Conservation (phyloP, 164 flowering plant species). For the Chloranthus sessilifolius region DNA sequence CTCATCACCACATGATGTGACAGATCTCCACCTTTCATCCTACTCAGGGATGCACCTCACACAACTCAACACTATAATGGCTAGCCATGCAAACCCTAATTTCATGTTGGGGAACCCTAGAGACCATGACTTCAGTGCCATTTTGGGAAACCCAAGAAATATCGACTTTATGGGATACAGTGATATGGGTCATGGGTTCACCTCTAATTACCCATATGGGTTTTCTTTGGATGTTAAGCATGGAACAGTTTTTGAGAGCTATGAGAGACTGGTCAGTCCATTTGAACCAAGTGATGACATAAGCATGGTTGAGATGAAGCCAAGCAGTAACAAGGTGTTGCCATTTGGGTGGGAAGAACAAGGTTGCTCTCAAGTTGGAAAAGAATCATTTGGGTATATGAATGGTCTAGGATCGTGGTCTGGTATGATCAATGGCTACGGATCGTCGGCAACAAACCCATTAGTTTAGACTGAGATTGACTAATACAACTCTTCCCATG, state of each 20-base stretch:
- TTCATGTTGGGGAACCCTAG: slow-evolving; percentile 28
- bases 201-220: slow-evolving; percentile 22
- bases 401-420: slow-evolving; percentile 45
- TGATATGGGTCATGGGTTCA: slow-evolving; percentile 23
- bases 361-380: slow-evolving; percentile 36
- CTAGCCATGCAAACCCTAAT: slow-evolving; percentile 12
- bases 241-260: slow-evolving; percentile 9
- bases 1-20: slow-evolving; percentile 13
- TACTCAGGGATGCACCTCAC: slow-evolving; percentile 36
- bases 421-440: slow-evolving; percentile 37
- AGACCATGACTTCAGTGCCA: slow-evolving; percentile 34
- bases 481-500: too few relatives aligned
- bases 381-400: slow-evolving; percentile 34
- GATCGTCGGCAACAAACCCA: slow-evolving; percentile 46
- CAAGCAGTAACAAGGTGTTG: slow-evolving; percentile 44
- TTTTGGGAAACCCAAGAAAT: slow-evolving; percentile 28
- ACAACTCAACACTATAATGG: slow-evolving; percentile 26
- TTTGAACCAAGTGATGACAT: slow-evolving; percentile 17
- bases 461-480: slow-evolving; percentile 29
- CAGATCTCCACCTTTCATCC: slow-evolving; percentile 52
- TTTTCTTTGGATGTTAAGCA: slow-evolving; percentile 16
- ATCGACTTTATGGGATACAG: slow-evolving; percentile 38
- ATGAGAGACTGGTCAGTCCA: slow-evolving; percentile 25
- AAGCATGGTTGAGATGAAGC: slow-evolving; percentile 33
- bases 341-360: slow-evolving; percentile 71